Evolutionary conservation across 352 stramenopile species (phyloP).

Genomic region (Globisporangium camurandrum): DNA sequence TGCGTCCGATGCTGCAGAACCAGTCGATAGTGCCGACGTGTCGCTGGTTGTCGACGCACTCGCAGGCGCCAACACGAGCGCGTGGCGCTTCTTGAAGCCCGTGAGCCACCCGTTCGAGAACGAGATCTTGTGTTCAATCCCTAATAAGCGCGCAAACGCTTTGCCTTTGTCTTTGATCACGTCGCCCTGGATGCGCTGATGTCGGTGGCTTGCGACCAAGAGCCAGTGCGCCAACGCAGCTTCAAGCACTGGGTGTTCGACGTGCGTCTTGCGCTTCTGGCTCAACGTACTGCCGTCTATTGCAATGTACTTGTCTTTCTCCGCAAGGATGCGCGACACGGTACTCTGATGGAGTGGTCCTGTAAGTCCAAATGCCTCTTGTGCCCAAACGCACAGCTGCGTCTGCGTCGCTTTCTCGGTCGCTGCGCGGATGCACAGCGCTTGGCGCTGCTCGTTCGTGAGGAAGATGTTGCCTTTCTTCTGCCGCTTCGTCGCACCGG

Average conservation of each 20-base stretch:
- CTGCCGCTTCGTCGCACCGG: slow-evolving; percentile 5
- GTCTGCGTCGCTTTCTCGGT: slow-evolving; percentile 17
- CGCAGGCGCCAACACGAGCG: slow-evolving; percentile 2
- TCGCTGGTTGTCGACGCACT: background rate
- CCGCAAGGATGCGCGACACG: slow-evolving; percentile 19
- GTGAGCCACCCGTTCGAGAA: slow-evolving; percentile 26
- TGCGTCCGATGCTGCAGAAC: background rate
- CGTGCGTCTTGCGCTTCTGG: slow-evolving; percentile 17
- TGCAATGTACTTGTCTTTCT: slow-evolving; percentile 18
- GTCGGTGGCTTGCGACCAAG: slow-evolving; percentile 18
- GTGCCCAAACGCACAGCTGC: slow-evolving; percentile 21
- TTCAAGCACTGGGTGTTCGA: slow-evolving; percentile 19
- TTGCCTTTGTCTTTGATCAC: slow-evolving; percentile 24
- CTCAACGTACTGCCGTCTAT: slow-evolving; percentile 12
- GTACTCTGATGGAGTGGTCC: slow-evolving; percentile 18
- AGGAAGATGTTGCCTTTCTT: slow-evolving; percentile 20
- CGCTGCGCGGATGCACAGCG: slow-evolving; percentile 12
- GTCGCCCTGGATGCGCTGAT: slow-evolving; percentile 16
- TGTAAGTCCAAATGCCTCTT: slow-evolving; percentile 14
- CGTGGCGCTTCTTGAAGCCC: slow-evolving; percentile 22
- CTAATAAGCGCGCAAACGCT: slow-evolving; percentile 14
- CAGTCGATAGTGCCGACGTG: background rate
- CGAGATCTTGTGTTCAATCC: slow-evolving; percentile 19
- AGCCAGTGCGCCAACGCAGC: slow-evolving; percentile 20
- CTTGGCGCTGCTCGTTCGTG: slow-evolving; percentile 20